Conservation (phyloP, 2,329 filamentous ascomycete species). For the Hypocrella siamensis region DNA sequence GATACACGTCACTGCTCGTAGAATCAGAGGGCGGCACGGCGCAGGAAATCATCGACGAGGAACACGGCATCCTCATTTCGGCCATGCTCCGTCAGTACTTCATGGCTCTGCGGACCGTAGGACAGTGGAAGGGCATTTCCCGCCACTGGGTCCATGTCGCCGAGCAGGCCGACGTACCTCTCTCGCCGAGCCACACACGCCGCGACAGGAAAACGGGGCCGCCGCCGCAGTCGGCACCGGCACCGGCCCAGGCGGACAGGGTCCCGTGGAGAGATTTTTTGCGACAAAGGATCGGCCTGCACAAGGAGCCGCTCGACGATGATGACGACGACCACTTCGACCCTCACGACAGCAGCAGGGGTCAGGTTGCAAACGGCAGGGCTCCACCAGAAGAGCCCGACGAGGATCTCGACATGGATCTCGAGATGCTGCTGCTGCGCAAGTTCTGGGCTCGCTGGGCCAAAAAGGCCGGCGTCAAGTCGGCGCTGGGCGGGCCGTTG, state of each 20-base stretch:
- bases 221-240: conserved; percentile 6
- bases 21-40: conserved; percentile 60
- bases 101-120: conserved; percentile 67
- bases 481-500: conserved; percentile 35
- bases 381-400: conserved; percentile 6
- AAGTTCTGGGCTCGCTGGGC: conserved; percentile 63
- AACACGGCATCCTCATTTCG: conserved; percentile 75
- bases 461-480: conserved; percentile 45
- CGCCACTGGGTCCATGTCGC: conserved; percentile 55
- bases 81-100: conserved; percentile 85
- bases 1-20: conserved; percentile 62
- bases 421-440: conserved; percentile 48
- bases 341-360: background rate
- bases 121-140: conserved; percentile 62
- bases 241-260: conserved; percentile 8
- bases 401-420: conserved; percentile 26
- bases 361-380: background rate
- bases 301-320: conserved; percentile 16
- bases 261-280: conserved; percentile 23
- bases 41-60: conserved; percentile 68
- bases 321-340: conserved; percentile 29
- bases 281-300: conserved; percentile 16
- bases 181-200: conserved; percentile 11
- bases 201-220: conserved; percentile 18
- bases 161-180: conserved; percentile 34